Percentiles rank a stretch among this genome's conserved stretches.
Evolutionary conservation across 805 yeast species (phyloP).

Genomic region (Candida parachauliodes): DNA sequence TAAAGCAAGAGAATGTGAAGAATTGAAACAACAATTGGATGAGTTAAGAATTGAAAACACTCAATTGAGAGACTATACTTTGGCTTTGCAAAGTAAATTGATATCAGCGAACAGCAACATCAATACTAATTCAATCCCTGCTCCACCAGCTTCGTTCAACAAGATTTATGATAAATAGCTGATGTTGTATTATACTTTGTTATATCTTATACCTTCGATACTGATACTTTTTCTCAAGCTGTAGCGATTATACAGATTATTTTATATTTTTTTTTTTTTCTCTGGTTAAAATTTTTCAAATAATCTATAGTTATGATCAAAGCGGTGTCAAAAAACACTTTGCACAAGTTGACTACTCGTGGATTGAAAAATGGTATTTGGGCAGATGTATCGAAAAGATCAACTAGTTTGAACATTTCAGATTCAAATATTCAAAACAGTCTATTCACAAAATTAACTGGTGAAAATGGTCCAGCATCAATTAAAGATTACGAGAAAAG

Average conservation of each 20-base stretch:
- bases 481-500: slow-evolving; percentile 41
- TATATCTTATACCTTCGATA: background rate
- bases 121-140: slow-evolving; percentile 3
- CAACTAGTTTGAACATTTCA: slow-evolving; percentile 23
- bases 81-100: slow-evolving; percentile 65
- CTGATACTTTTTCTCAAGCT: too few species aligned
- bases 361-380: slow-evolving; percentile 17
- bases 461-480: slow-evolving; percentile 50
- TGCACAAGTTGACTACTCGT: background rate
- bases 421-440: slow-evolving; percentile 18
- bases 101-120: slow-evolving; percentile 20
- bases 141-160: slow-evolving; percentile 6
- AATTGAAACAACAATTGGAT: slow-evolving; percentile 61
- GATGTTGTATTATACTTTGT: too few species aligned
- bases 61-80: slow-evolving; percentile 67
- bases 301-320: background rate
- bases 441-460: slow-evolving; percentile 20
- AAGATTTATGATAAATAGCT: slow-evolving; percentile 5
- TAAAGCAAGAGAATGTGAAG: slow-evolving; percentile 60
- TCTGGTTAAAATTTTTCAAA: slow-evolving; percentile 5
- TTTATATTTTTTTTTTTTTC: slow-evolving; percentile 4
- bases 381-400: slow-evolving; percentile 30
- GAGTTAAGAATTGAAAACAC: slow-evolving; percentile 66
- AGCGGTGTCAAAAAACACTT: background rate
- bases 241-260: too few species aligned